Base-by-base conservation (phyloP, 208 protist species). In the Leishmania major region DNA sequence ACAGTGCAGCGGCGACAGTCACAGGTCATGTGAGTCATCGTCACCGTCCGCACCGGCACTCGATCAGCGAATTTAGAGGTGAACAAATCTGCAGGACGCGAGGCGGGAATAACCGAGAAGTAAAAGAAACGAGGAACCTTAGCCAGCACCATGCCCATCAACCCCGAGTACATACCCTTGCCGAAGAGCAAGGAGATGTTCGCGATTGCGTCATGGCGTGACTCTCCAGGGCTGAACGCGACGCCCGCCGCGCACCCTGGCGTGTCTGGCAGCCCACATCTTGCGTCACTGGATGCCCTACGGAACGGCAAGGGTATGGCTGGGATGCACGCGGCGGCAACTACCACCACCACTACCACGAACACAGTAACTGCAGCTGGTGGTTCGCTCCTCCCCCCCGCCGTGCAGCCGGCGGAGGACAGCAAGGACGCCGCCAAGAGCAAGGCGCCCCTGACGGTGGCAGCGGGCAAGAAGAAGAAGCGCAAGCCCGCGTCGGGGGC, bases 121-220 rank as follows among this genome's bases (percentile, higher is more conserved):
- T 11, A 49, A 49, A 49, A 84, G 74, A 66, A 43, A 64, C 79
- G 51, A 74, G 49, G 75, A 77, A 78, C 43, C 7, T 47, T 35
- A 37, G 74, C 55, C n/a, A 19, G 1, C 57, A 3, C 28, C 22
- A 94, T 95, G 91, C 87, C 92, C 13, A 69, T 85, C 59, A 71
- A 87, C 22, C 93, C 93, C 22, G 88, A 96, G 64, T 96, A 93
- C 84, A 96, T 96, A 80, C 90, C 93, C 17, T 84, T 96, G 59
- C 81, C 86, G 19, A 94, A 94, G 82, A 80, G 87, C 66, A 94
- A 94, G 86, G 90, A 94, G 75, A 91, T 94, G 86, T 93, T 94
- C 45, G 91, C 88, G 55, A 83, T 95, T 72, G 83, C 82, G 53
- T 94, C 88, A 22, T 95, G 93, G 92, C 91, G 93, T 15, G 92